phyloP scores from a whole-genome alignment of 441 rosid species.

The Biscutella laevigata region DNA sequence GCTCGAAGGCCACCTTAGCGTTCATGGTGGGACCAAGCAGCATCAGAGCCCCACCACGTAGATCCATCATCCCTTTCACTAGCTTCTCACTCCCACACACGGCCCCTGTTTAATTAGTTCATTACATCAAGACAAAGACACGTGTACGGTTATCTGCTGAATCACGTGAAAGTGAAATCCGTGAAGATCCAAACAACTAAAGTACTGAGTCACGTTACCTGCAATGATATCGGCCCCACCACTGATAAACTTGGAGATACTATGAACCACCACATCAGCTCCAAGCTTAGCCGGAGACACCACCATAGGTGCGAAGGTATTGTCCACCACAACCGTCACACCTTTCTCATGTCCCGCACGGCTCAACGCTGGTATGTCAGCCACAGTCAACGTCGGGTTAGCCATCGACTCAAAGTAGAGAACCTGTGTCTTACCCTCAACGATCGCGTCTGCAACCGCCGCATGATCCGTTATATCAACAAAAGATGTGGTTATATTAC shows the following conservation, averaged over 20 bases:
- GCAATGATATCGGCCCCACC: conserved; percentile 94
- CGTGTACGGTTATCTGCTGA: conserved; percentile 20
- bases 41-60: conserved; percentile 76
- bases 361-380: conserved; percentile 70
- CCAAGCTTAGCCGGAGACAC: conserved; percentile 81
- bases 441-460: conserved; percentile 49
- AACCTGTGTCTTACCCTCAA: conserved; percentile 60
- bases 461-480: conserved; percentile 54
- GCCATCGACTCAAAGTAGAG: conserved; percentile 77
- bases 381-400: conserved; percentile 71
- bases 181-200: background rate
- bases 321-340: conserved; percentile 68
- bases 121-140: conserved; percentile 20
- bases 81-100: conserved; percentile 77
- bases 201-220: conserved; percentile 56
- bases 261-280: conserved; percentile 86
- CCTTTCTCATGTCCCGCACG: conserved; percentile 72
- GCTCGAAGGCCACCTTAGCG: conserved; percentile 81
- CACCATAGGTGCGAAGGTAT: conserved; percentile 84
- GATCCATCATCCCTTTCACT: conserved; percentile 92
- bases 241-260: conserved; percentile 86
- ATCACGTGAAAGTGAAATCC: conserved; percentile 20
- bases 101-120: conserved; percentile 48
- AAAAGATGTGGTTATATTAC: conserved; percentile 75
- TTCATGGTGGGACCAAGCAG: conserved; percentile 96